phyloP scores from a whole-genome alignment of 371 early-diverging fungal species.

The Apophysomyces ossiformis region DNA sequence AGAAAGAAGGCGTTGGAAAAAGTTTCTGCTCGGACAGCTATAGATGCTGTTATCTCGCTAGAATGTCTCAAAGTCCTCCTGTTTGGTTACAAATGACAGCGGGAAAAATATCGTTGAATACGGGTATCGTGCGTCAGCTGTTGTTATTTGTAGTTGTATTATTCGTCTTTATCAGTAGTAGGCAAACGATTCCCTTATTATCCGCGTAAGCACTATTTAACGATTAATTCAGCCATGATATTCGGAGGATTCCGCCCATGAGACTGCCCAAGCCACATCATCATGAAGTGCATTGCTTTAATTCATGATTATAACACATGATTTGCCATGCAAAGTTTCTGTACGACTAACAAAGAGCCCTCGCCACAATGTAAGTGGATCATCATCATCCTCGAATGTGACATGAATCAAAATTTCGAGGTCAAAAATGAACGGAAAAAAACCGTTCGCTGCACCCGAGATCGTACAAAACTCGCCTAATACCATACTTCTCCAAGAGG shows the following conservation, averaged over 20 bases:
- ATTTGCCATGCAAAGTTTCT: background rate
- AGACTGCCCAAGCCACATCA: constrained; percentile 16
- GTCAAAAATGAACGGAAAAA: constrained; percentile 1
- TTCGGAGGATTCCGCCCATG: constrained; percentile 10
- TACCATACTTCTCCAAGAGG: background rate
- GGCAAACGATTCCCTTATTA: background rate
- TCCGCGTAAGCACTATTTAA: constrained; percentile 5
- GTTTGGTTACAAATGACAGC: background rate
- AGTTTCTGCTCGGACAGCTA: constrained; percentile 4
- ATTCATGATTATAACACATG: background rate
- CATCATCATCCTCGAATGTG: background rate
- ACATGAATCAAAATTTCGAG: background rate
- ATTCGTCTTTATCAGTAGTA: constrained; percentile 1
- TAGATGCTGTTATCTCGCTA: constrained; percentile 6
- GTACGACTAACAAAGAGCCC: background rate
- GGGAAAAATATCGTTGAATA: constrained; percentile 3
- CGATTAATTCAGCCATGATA: constrained; percentile 2
- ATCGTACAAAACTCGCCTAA: background rate
- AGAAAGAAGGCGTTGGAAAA: constrained; percentile 8
- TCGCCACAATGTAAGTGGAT: background rate
- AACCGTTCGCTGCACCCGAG: background rate
- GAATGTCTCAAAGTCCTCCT: constrained; percentile 5
- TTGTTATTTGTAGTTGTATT: background rate
- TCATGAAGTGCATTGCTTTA: constrained; percentile 8
- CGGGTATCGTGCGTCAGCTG: background rate